Evolutionary conservation across 2,329 filamentous ascomycete species (phyloP).

Genomic region (Pseudogymnoascus sp.): DNA sequence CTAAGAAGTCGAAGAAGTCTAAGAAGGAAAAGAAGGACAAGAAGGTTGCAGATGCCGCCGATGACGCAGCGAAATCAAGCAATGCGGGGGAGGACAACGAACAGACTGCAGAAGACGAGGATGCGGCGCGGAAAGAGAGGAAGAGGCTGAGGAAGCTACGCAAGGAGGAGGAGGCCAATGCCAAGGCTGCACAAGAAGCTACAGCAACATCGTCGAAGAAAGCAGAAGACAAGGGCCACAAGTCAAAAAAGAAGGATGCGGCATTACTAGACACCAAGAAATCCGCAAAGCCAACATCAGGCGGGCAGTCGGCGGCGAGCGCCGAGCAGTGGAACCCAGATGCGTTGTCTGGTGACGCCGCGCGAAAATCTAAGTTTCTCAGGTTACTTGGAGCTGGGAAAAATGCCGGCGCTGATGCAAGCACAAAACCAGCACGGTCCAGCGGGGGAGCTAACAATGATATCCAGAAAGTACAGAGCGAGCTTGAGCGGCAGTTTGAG

Average conservation of each 20-base stretch:
- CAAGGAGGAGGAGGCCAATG: conserved; percentile 5
- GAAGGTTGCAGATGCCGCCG: not conserved
- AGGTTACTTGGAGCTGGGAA: conserved; percentile 29
- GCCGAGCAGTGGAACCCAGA: conserved; percentile 26
- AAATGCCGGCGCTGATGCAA: not conserved
- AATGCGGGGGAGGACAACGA: conserved; percentile 6
- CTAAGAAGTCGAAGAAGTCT: conserved; percentile 8
- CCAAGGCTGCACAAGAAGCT: not conserved
- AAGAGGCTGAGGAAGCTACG: conserved; percentile 13
- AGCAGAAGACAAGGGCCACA: conserved; percentile 11
- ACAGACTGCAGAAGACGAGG: conserved; percentile 13
- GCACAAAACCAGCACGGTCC: conserved; percentile 11
- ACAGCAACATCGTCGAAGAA: conserved; percentile 12
- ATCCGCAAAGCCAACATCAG: conserved; percentile 8
- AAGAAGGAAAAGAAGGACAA: conserved; percentile 13
- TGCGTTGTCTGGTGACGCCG: conserved; percentile 25
- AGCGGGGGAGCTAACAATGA: not conserved
- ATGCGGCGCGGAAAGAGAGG: conserved; percentile 12
- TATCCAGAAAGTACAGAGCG: conserved; percentile 26
- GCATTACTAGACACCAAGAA: not conserved
- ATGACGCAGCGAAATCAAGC: conserved; percentile 11
- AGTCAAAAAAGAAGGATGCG: conserved; percentile 10
- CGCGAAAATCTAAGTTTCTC: conserved; percentile 29
- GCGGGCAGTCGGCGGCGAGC: not conserved
- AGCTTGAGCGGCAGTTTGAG: conserved; percentile 31